Evolutionary conservation across 352 stramenopile genomes (phyloP).

Genomic region (Phytophthora rubi): DNA sequence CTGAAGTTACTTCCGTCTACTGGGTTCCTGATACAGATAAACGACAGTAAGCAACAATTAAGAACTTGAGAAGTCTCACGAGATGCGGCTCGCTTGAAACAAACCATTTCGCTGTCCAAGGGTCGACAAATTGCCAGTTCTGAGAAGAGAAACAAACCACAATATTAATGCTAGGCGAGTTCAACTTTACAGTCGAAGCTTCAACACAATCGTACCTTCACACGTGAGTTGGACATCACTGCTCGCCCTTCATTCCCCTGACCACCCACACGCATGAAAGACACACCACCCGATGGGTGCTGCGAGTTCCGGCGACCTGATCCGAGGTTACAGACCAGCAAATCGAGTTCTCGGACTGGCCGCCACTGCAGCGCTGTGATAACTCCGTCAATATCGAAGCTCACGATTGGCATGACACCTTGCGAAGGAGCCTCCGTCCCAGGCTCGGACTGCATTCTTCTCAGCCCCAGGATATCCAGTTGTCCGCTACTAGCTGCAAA

Average conservation of each 20-base stretch:
- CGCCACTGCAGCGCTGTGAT: constrained; percentile 46
- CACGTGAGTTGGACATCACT: constrained; percentile 9
- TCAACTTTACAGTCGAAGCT: not conserved
- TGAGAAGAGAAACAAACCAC: constrained; percentile 5
- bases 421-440: constrained; percentile 11
- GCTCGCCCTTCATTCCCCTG: constrained; percentile 4
- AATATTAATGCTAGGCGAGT: not conserved
- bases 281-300: constrained; percentile 18
- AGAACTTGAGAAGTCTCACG: not conserved
- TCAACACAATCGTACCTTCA: constrained; percentile 17
- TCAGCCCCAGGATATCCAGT: constrained; percentile 30
- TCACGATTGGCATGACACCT: constrained; percentile 10
- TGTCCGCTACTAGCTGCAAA: constrained; percentile 33
- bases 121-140: constrained; percentile 34
- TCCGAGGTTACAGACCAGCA: constrained; percentile 35
- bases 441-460: not conserved
- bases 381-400: constrained; percentile 18
- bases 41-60: not conserved
- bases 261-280: constrained; percentile 20
- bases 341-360: constrained; percentile 33
- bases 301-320: constrained; percentile 5
- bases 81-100: not conserved
- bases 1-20: constrained; percentile 34
- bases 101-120: constrained; percentile 44
- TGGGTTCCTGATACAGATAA: constrained; percentile 28